phyloP scores from a whole-genome alignment of 345 rosid species.

The Schrenkiella parvula region DNA sequence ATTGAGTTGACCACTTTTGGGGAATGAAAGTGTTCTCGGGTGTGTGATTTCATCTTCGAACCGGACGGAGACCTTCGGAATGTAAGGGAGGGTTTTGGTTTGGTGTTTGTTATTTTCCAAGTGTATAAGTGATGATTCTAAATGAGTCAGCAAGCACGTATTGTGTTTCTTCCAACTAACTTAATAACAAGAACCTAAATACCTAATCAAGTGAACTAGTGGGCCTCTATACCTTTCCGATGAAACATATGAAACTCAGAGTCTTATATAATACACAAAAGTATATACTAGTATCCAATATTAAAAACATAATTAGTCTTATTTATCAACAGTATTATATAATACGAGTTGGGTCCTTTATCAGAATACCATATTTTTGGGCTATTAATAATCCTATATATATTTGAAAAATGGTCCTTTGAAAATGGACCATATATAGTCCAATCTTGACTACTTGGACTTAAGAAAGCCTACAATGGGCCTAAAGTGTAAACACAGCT shows the following conservation, averaged over 20 bases:
- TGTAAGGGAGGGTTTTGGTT: background rate
- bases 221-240: background rate
- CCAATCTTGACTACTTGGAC: background rate
- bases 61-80: background rate
- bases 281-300: background rate
- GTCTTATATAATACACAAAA: background rate
- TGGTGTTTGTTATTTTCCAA: background rate
- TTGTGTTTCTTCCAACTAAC: conserved; percentile 11
- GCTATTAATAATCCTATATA: background rate
- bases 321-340: background rate
- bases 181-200: background rate
- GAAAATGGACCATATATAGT: background rate
- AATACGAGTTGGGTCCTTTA: background rate
- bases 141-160: conserved; percentile 8
- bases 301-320: background rate
- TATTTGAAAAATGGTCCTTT: background rate
- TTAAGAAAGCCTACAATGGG: background rate
- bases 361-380: too few relatives aligned
- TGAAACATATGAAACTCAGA: background rate
- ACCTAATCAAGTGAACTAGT: conserved; percentile 18
- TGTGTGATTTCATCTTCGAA: background rate
- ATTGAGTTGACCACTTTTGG: background rate
- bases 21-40: background rate
- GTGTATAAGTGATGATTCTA: background rate
- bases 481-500: too few relatives aligned